Conservation (phyloP, 805 yeast species). For the Metschnikowia lochheadii region DNA sequence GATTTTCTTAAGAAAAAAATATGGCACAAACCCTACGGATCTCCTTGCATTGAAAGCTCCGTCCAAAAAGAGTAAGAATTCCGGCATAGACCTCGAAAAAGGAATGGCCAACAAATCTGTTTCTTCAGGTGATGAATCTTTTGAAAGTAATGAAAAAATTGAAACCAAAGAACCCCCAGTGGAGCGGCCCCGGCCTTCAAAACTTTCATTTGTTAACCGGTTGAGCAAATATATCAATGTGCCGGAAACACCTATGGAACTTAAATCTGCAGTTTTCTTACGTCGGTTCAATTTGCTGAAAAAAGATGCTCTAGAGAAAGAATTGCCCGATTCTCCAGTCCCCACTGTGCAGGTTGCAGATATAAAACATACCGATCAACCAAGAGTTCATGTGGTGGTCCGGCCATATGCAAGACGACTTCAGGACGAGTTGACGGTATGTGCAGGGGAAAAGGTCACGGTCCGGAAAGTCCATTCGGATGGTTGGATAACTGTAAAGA, state of each 20-base stretch:
- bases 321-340: constrained; percentile 21
- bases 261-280: constrained; percentile 30
- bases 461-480: constrained; percentile 27
- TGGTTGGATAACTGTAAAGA: constrained; percentile 37
- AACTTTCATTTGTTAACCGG: constrained; percentile 10
- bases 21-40: constrained; percentile 9
- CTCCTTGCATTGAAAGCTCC: constrained; percentile 6
- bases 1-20: constrained; percentile 8
- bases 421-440: constrained; percentile 32
- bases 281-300: constrained; percentile 29
- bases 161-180: background rate
- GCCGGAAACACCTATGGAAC: constrained; percentile 19
- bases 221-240: constrained; percentile 24
- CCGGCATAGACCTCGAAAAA: background rate
- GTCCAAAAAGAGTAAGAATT: background rate
- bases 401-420: constrained; percentile 26
- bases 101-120: background rate
- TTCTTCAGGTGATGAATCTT: background rate
- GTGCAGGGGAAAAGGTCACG: constrained; percentile 28
- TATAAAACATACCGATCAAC: background rate
- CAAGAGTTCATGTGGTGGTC: constrained; percentile 18
- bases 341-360: constrained; percentile 2
- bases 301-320: constrained; percentile 11
- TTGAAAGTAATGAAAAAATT: background rate
- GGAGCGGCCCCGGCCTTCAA: background rate